Percentiles rank a stretch among this genome's conserved stretches.
Conservation (phyloP, 441 rosid species). For the Aleurites moluccanus region DNA sequence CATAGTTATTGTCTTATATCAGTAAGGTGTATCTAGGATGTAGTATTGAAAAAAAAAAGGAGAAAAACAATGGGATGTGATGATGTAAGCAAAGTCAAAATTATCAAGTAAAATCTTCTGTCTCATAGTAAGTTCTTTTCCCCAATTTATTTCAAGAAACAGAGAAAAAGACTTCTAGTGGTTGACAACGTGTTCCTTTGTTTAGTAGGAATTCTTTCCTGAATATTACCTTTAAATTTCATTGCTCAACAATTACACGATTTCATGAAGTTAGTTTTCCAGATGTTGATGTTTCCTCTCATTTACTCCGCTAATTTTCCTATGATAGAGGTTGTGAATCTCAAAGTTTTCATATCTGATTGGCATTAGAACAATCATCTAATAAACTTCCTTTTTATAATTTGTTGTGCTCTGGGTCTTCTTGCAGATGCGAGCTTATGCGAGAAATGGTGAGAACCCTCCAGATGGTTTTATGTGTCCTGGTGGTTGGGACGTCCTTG, state of each 20-base stretch:
- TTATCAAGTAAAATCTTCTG: not conserved
- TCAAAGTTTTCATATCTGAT: too few species aligned
- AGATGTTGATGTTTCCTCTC: not conserved
- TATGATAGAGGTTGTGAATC: not conserved
- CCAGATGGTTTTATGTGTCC: constrained; percentile 96
- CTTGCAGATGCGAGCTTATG: constrained; percentile 75
- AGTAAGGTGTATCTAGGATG: not conserved
- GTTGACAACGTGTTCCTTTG: not conserved
- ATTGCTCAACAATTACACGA: not conserved
- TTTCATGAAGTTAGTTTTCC: not conserved
- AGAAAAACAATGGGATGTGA: too few species aligned
- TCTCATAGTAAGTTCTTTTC: not conserved
- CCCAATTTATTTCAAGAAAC: not conserved
- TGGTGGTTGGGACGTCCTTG: constrained; percentile 85
- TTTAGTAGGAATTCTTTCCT: not conserved
- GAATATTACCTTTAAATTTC: not conserved
- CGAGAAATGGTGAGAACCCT: constrained; percentile 80
- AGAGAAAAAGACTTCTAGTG: not conserved
- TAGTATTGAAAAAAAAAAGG: too few species aligned
- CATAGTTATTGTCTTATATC: not conserved
- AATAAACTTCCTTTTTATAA: not conserved
- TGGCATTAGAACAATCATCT: not conserved
- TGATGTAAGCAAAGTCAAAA: too few species aligned
- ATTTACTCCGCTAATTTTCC: not conserved
- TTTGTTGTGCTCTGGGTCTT: not conserved